Conservation (phyloP, 805 yeast genomes). For the Kregervanrija pseudodelftensis region DNA sequence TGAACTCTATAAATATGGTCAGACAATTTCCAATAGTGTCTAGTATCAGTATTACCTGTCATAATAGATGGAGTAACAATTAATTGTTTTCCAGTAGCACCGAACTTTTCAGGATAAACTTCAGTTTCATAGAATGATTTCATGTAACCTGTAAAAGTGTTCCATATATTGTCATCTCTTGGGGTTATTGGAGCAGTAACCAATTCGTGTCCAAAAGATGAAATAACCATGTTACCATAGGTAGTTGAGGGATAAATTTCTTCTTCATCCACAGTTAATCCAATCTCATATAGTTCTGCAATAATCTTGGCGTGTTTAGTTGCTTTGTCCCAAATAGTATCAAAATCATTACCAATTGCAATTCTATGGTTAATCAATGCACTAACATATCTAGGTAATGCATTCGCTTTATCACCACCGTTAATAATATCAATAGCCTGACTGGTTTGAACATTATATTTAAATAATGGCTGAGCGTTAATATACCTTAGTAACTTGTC, state of each 20-base stretch:
- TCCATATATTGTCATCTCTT: conserved; percentile 40
- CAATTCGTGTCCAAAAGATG: conserved; percentile 16
- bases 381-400: conserved; percentile 59
- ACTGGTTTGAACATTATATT: conserved; percentile 48
- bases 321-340: conserved; percentile 26
- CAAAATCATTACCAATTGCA: conserved; percentile 40
- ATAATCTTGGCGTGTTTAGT: conserved; percentile 24
- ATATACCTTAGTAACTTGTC: conserved; percentile 27
- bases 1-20: conserved; percentile 52
- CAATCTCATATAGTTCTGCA: conserved; percentile 32
- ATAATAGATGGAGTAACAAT: conserved; percentile 49
- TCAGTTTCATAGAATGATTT: conserved; percentile 54
- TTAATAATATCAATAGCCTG: conserved; percentile 60
- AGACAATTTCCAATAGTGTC: conserved; percentile 54
- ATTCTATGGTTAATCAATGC: conserved; percentile 56
- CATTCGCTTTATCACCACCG: conserved; percentile 74
- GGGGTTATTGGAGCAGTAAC: conserved; percentile 42
- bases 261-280: conserved; percentile 27
- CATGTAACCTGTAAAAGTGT: conserved; percentile 52
- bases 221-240: conserved; percentile 21
- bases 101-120: conserved; percentile 23
- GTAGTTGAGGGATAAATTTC: conserved; percentile 15
- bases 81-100: conserved; percentile 15
- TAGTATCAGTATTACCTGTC: conserved; percentile 68
- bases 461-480: conserved; percentile 14